Conservation (phyloP, 352 stramenopile species). For the Elongisporangium prolatum region DNA sequence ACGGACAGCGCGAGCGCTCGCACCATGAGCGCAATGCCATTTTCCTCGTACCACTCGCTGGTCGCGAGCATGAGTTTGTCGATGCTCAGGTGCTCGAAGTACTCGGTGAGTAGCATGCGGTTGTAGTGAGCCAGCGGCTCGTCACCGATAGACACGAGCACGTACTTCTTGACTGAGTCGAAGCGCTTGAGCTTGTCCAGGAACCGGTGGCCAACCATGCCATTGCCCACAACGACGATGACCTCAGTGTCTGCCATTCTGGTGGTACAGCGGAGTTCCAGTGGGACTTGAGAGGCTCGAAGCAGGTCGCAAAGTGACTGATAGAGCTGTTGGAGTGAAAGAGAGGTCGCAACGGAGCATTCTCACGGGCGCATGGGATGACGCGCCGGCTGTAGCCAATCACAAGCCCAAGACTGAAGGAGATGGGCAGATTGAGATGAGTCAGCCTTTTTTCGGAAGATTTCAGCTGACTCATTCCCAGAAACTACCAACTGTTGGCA, state of each 20-base stretch:
- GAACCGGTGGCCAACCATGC: conserved; percentile 90
- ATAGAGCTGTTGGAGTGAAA: background rate
- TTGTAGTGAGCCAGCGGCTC: conserved; percentile 91
- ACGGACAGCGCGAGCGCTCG: conserved; percentile 72
- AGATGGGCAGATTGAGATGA: conserved; percentile 5
- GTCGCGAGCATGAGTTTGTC: conserved; percentile 82
- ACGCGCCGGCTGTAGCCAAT: conserved; percentile 26
- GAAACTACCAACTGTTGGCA: background rate
- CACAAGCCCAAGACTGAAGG: background rate
- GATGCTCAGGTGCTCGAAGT: conserved; percentile 90
- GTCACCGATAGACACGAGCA: conserved; percentile 90
- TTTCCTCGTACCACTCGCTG: conserved; percentile 83
- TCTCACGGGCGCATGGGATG: conserved; percentile 7
- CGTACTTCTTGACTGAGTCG: conserved; percentile 48
- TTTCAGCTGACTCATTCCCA: background rate
- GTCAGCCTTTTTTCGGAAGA: background rate
- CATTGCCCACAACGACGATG: conserved; percentile 89
- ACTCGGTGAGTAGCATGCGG: conserved; percentile 89
- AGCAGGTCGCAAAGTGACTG: conserved; percentile 17
- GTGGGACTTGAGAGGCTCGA: background rate
- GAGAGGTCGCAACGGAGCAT: background rate
- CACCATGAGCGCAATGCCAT: conserved; percentile 72
- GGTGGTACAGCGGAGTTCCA: background rate
- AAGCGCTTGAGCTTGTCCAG: conserved; percentile 74
- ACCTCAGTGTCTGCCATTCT: conserved; percentile 31